Conservation (phyloP, 257 asterid genomes). For the Capsicum baccatum region DNA sequence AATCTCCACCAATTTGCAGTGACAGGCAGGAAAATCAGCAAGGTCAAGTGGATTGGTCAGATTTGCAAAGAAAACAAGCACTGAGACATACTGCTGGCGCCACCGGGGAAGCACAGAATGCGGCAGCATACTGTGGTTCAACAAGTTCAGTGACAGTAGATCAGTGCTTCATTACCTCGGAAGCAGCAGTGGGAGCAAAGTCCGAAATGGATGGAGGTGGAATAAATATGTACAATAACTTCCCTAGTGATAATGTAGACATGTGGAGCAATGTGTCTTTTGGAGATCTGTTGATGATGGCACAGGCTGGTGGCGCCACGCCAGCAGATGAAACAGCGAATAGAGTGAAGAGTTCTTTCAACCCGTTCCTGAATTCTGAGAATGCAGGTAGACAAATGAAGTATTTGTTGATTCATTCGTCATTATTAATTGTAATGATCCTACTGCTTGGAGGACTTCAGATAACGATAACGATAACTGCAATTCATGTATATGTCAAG, state of each 20-base stretch:
- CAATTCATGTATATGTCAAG: constrained; percentile 3
- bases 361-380: constrained; percentile 31
- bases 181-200: constrained; percentile 32
- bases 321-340: constrained; percentile 35
- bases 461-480: neutral
- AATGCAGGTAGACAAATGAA: constrained; percentile 33
- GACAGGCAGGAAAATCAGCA: constrained; percentile 35
- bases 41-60: constrained; percentile 34
- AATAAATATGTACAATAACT: constrained; percentile 27
- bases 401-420: neutral
- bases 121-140: constrained; percentile 36
- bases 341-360: constrained; percentile 34
- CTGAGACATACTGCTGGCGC: neutral
- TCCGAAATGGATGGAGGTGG: constrained; percentile 32
- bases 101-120: constrained; percentile 33
- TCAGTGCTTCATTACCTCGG: constrained; percentile 38
- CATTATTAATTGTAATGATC: neutral
- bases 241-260: constrained; percentile 36
- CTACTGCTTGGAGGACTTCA: neutral
- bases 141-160: constrained; percentile 28
- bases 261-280: constrained; percentile 45
- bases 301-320: constrained; percentile 46
- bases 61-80: constrained; percentile 20
- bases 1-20: constrained; percentile 48
- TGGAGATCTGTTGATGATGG: constrained; percentile 24